Evolutionary conservation across 805 yeast species (phyloP), one percentile per base, ranked within the genome.

Genomic region (Nakazawaea peltata): DNA sequence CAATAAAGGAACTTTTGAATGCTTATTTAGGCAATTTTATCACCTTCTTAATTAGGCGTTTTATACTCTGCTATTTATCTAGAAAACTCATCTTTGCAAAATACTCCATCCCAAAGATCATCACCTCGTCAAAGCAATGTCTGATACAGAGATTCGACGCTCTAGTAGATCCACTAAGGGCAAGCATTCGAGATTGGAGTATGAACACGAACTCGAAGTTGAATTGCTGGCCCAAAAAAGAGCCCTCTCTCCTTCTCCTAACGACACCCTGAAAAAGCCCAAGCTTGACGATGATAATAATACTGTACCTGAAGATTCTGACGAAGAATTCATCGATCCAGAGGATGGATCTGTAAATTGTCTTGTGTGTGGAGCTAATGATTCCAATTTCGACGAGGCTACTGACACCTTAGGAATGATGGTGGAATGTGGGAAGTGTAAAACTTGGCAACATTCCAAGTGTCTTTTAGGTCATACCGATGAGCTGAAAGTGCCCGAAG

Each of bases 371-470:
- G 81, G 79, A 2, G 61, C 81, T 2, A 71, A 64, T 15, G 73
- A 71, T 37, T 65, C 57, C 13, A 77, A 74, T 42, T 77, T 74
- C 49, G 63, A 77, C 45, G 81, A 69, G 41, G 77, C 66, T 0
- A 66, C 64, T 4, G 83, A 76, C 41, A 52, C 54, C 1, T 54
- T 62, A 9, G 76, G 81, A 11, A 62, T 61, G 10, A 77, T 78
- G 81, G 68, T 79, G 19, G 75, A 74, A 46, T 81, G 88, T 54
- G 84, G 76, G 19, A 45, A 55, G 6, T 81, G 88, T 49, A 54
- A 65, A 30, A 71, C 85, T 2, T 81, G 87, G 87, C 87, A 81
- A 49, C 88, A 81, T 48, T 69, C 71, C 22, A 57, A 50, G 36
- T 81, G 88, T 53, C 64, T 78, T 71, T 67, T 78, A 18, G 74